These are phyloP conservation scores for Phaffomyces thermotolerans DNA, from an alignment of 805 yeast species.

Conservation along the genomic window DNA sequence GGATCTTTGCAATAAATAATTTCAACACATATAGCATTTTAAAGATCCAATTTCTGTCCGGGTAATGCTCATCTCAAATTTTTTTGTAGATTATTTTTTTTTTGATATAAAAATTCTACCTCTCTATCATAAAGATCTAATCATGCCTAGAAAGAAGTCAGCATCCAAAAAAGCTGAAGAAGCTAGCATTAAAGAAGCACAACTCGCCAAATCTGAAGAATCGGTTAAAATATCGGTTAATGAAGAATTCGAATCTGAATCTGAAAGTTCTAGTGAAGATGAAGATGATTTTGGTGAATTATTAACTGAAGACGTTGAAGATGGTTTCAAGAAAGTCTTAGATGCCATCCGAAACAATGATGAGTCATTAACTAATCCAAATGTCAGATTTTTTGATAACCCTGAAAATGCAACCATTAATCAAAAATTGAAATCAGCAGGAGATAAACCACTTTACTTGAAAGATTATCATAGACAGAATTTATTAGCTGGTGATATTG, in stretches of 20 bases:
- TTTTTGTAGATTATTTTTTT: neutral
- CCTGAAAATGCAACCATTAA: slow-evolving; percentile 35
- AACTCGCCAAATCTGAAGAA: slow-evolving; percentile 17
- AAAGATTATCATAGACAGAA: slow-evolving; percentile 90
- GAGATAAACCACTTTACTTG: slow-evolving; percentile 71
- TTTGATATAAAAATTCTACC: too few relatives aligned
- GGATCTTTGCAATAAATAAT: too few relatives aligned
- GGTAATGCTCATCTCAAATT: slow-evolving; percentile 3
- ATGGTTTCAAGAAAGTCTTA: slow-evolving; percentile 67
- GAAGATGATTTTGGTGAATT: slow-evolving; percentile 92
- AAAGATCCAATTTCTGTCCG: too few relatives aligned
- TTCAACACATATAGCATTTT: too few relatives aligned
- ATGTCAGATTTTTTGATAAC: slow-evolving; percentile 66
- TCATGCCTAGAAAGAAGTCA: slow-evolving; percentile 83
- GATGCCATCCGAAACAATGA: slow-evolving; percentile 65
- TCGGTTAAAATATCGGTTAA: slow-evolving; percentile 21
- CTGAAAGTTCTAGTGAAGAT: slow-evolving; percentile 44
- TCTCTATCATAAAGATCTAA: neutral
- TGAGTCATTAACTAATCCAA: slow-evolving; percentile 55
- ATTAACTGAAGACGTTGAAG: slow-evolving; percentile 78
- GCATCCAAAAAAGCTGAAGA: slow-evolving; percentile 67
- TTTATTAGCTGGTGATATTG: slow-evolving; percentile 53
- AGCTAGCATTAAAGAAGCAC: slow-evolving; percentile 25
- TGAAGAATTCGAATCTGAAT: slow-evolving; percentile 30
- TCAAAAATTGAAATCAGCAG: slow-evolving; percentile 13